Evolutionary conservation across 2,329 filamentous ascomycete species (phyloP), one percentile per base, ranked within the genome.

Genomic region (Hypoxylon sp.): DNA sequence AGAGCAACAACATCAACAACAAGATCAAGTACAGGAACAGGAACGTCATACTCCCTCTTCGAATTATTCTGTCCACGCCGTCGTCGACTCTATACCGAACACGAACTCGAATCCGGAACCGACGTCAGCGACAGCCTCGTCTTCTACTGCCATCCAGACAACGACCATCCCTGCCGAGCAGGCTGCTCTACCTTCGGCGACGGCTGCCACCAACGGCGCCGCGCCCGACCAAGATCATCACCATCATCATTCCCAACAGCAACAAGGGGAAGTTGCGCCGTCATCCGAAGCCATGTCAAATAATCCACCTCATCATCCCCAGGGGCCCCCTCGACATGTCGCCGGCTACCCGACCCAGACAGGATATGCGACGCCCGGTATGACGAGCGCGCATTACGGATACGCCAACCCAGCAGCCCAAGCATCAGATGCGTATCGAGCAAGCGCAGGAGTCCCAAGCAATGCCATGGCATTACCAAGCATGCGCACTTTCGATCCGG

Each of bases 401-500:
- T 70, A 68, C 48, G 37, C 59, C 15, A 65, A 57, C 38, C 50
- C 64, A 13, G 49, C 52, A 6, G 56, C 56, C 16, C 62, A 53
- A 32, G 51, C 42, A n/a, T 59, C 64, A 46, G 73, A 75, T 52
- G 62, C 66, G 13, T 75, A 75, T 56, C 69, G 73, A 55, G 59
- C 68, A 42, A 66, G 51, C 34, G 38, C 67, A 3, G 59, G 63
- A 34, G 59, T 66, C 35, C 55, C 65, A 13, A 66, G 63, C 30
- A 68, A 59, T 41, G 65, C 70, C 30, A 71, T 73, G 44, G 66
- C 73, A 5, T 63, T 76, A 32, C 73, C 73, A 35, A 76, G 73
- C 56, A 75, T 76, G 70, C 70, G 72, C 52, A 74, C 73, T 3
- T 71, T 75, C 61, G 73, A 75, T 47, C 67, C 69, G 38, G 64